These are phyloP conservation scores for Chloropicon primus DNA, from an alignment of 139 green algal genomes.

Conservation along the genomic window DNA sequence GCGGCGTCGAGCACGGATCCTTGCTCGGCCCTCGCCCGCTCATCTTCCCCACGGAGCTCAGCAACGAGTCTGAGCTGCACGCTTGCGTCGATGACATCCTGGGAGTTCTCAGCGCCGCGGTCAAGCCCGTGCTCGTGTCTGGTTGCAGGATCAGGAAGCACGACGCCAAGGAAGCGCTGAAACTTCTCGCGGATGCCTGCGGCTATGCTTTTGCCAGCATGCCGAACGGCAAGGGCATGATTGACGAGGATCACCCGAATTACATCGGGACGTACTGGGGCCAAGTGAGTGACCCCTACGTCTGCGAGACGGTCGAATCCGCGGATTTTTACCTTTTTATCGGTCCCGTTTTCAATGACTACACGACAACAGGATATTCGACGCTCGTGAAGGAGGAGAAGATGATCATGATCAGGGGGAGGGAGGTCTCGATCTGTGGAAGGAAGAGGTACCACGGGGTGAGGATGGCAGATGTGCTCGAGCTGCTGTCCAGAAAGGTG, in stretches of 20 bases:
- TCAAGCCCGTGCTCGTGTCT: slow-evolving; percentile 46
- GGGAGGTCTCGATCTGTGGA: slow-evolving; percentile 36
- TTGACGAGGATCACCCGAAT: slow-evolving; percentile 44
- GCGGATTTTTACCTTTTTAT: slow-evolving; percentile 23
- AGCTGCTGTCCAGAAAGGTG: slow-evolving; percentile 26
- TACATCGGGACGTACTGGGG: slow-evolving; percentile 67
- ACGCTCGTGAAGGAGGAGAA: slow-evolving; percentile 45
- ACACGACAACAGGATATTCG: slow-evolving; percentile 51
- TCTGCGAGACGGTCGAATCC: slow-evolving; percentile 50
- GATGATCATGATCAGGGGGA: slow-evolving; percentile 27
- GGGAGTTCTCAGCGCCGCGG: slow-evolving; percentile 30
- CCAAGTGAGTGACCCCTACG: slow-evolving; percentile 28
- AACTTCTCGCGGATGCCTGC: slow-evolving; percentile 16
- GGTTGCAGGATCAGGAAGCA: slow-evolving; percentile 23
- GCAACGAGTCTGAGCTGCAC: slow-evolving; percentile 31
- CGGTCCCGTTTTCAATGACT: slow-evolving; percentile 50
- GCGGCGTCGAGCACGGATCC: slow-evolving; percentile 31
- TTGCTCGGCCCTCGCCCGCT: slow-evolving; percentile 17
- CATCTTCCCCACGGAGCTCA: slow-evolving; percentile 5
- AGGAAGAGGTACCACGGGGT: slow-evolving; percentile 51
- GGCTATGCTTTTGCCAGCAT: slow-evolving; percentile 41
- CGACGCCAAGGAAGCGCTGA: neutral
- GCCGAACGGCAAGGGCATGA: slow-evolving; percentile 56
- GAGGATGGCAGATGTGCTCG: slow-evolving; percentile 42
- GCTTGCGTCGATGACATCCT: slow-evolving; percentile 43